Evolutionary conservation across 768 basidiomycete species (phyloP), one percentile per base, ranked within the genome.

Genomic region (Wakefieldia striispora): DNA sequence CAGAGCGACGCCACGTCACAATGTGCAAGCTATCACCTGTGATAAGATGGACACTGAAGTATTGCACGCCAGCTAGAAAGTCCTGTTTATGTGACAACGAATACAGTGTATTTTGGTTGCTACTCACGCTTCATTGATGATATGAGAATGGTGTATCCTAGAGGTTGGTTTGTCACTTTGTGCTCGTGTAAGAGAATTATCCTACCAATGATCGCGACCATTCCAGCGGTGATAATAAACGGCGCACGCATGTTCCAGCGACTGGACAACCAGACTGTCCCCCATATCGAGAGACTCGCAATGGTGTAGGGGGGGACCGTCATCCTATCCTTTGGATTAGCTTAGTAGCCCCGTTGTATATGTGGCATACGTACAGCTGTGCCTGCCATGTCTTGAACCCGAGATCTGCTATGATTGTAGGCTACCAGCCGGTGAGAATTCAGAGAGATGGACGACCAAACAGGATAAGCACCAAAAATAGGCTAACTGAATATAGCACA

Each of bases 331-430:
- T 4, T 29, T 29, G 12, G 12, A 14, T 54, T 27, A 53, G 45
- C 16, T 14, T 2, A n/a, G 13, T 8, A 27, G 40, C 17, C 11
- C 20, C 37, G 49, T 12, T 16, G 33, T 33, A 4, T 16, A 9
- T 34, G 17, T 59, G 19, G 23, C 16, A 40, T 4, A 43, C 75
- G 44, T 60, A 80, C 80, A 84, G 52, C 59, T 83, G 80, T 21
- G 80, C 81, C 61, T 82, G 70, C 82, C 82, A 83, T 34, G 74
- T 77, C 44, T 74, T 59, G 54, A 77, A 84, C 20, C 84, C 82
- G 4, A 84, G 72, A 3, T 67, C 70, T 4, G 77, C 72, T 48
- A 84, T 81, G 51, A 84, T 83, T 1, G 81, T 80, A 4, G 83
- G 82, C 77, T 81, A 51, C n/a, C 12, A 23, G 17, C 20, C 7